Conservation (phyloP, 225 moss, liverwort and hornwort species). For the Lunularia cruciata region DNA sequence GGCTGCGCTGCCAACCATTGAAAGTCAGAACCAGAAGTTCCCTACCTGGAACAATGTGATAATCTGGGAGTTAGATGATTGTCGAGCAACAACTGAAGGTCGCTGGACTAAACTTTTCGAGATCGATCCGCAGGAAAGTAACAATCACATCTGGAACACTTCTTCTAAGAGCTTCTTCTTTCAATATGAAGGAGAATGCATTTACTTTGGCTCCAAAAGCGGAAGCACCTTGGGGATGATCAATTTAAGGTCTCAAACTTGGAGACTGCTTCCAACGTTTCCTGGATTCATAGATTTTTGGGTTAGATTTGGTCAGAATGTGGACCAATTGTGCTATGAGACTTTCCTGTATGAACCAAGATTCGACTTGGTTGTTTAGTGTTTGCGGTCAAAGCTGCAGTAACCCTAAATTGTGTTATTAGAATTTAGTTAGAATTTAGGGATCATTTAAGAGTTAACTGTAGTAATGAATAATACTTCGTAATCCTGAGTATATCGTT, state of each 20-base stretch:
- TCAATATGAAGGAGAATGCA: constrained; percentile 23
- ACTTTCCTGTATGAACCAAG: constrained; percentile 31
- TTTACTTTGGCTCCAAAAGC: constrained; percentile 42
- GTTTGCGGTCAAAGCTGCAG: too few species aligned
- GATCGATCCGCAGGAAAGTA: constrained; percentile 15
- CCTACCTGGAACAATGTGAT: constrained; percentile 32
- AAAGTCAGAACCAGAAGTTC: background rate
- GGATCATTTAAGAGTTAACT: too few species aligned
- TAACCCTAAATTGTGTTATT: too few species aligned
- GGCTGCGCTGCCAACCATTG: constrained; percentile 20
- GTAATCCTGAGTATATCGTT: too few species aligned
- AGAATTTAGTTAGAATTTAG: too few species aligned
- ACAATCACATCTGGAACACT: constrained; percentile 12
- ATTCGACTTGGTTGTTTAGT: constrained; percentile 33
- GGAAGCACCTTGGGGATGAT: constrained; percentile 34
- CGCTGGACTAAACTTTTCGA: constrained; percentile 32
- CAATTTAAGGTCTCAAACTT: constrained; percentile 21
- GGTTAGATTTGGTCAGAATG: background rate
- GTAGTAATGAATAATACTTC: too few species aligned
- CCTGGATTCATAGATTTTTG: constrained; percentile 24
- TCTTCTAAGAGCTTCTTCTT: constrained; percentile 25
- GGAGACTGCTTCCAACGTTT: constrained; percentile 34
- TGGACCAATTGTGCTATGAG: constrained; percentile 3
- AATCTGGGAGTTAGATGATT: constrained; percentile 27
- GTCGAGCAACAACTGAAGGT: background rate